phyloP scores from a whole-genome alignment of 2,329 filamentous ascomycete genomes.

The Aspergillus brunneoviolaceus region DNA sequence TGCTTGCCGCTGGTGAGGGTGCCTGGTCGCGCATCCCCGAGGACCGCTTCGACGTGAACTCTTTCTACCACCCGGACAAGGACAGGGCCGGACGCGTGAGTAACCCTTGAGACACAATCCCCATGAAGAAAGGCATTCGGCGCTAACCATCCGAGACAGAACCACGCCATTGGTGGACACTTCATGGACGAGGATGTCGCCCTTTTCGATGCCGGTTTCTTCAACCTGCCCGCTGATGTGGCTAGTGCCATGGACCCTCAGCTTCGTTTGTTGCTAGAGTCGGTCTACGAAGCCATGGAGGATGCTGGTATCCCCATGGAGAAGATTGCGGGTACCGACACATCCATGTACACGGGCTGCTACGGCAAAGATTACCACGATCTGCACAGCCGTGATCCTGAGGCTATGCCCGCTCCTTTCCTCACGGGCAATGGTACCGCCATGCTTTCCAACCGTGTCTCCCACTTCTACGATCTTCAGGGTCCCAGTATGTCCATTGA shows the following conservation, averaged over 20 bases:
- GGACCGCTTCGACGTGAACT: conserved; percentile 22
- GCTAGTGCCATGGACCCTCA: conserved; percentile 27
- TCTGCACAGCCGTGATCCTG: not conserved
- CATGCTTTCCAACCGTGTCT: conserved; percentile 28
- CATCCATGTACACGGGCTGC: not conserved
- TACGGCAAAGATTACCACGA: not conserved
- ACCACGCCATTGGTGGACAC: conserved; percentile 2
- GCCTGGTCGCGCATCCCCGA: conserved; percentile 18
- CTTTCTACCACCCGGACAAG: conserved; percentile 24
- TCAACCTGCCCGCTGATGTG: conserved; percentile 21
- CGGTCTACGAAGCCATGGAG: conserved; percentile 41
- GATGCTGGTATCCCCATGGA: conserved; percentile 23
- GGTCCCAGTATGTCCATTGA: conserved; percentile 32
- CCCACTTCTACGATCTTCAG: conserved; percentile 29
- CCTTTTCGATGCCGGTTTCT: conserved; percentile 30
- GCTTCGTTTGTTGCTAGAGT: conserved; percentile 25
- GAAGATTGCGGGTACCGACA: not conserved
- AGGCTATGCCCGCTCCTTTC: not conserved
- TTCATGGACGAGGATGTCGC: conserved; percentile 19
- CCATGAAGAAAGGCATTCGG: not conserved
- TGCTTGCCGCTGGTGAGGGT: conserved; percentile 16
- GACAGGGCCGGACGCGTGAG: conserved; percentile 7
- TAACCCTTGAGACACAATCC: too few relatives aligned
- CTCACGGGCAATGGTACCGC: conserved; percentile 21
- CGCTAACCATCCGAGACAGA: too few relatives aligned